These are phyloP conservation scores for Spatholobus suberectus DNA, from an alignment of 306 rosid genomes.

Conservation along the genomic window DNA sequence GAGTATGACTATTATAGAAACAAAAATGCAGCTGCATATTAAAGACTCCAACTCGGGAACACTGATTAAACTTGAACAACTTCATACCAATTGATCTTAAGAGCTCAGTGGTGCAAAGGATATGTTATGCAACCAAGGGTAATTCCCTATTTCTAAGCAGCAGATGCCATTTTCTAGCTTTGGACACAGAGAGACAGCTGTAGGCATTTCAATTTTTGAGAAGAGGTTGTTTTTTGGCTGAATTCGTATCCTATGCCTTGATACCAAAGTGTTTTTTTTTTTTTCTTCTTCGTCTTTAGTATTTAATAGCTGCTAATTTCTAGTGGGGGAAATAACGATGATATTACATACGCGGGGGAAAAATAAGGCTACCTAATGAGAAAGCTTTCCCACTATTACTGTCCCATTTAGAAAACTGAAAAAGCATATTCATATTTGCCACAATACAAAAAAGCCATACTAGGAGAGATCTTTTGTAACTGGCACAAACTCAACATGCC, in stretches of 20 bases:
- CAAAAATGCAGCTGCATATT: too few relatives aligned
- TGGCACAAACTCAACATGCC: background rate
- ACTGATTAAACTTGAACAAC: too few relatives aligned
- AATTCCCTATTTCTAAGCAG: background rate
- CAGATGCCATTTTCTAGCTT: background rate
- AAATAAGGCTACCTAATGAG: background rate
- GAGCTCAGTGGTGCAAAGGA: background rate
- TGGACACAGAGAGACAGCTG: background rate
- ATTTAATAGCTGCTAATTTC: background rate
- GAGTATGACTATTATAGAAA: too few relatives aligned
- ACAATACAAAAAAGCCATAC: conserved; percentile 25
- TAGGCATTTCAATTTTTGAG: background rate
- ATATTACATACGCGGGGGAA: background rate
- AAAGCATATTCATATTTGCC: conserved; percentile 16
- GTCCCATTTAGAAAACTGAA: background rate
- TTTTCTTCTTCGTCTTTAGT: background rate
- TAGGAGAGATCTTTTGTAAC: background rate
- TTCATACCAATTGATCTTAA: too few relatives aligned
- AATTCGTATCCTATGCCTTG: background rate
- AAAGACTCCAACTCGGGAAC: too few relatives aligned
- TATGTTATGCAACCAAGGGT: background rate
- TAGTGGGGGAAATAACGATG: background rate
- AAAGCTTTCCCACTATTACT: background rate
- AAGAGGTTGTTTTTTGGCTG: background rate
- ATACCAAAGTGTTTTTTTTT: background rate